Evolutionary conservation across 208 protist genomes (phyloP).

Genomic region (Trypanosoma boissoni): DNA sequence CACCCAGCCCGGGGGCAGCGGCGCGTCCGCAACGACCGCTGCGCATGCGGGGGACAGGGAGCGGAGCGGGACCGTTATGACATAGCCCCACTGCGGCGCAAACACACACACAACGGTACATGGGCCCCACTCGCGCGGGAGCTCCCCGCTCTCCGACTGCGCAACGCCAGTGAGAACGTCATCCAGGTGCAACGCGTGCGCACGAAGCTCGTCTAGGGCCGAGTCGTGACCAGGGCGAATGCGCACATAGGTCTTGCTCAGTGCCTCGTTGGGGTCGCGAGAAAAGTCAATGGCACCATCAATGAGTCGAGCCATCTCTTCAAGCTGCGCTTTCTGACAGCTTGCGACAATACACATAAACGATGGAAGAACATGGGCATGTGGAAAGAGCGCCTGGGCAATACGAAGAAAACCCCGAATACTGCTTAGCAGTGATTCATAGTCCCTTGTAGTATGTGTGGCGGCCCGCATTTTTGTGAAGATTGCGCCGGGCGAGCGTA

Average conservation of each 20-base stretch:
- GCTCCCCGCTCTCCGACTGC: conserved; percentile 8
- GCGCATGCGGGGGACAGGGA: not conserved
- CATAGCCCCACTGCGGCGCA: conserved; percentile 27
- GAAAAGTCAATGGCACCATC: conserved; percentile 18
- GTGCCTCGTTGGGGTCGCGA: conserved; percentile 4
- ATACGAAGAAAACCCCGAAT: conserved; percentile 39
- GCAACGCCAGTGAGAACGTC: conserved; percentile 22
- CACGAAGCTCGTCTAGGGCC: conserved; percentile 28
- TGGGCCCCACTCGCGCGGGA: conserved; percentile 12
- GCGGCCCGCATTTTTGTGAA: conserved; percentile 74
- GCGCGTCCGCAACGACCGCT: not conserved
- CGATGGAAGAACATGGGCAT: conserved; percentile 15
- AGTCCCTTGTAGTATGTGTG: conserved; percentile 48
- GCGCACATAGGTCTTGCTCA: conserved; percentile 23
- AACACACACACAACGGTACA: conserved; percentile 27
- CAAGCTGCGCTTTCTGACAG: conserved; percentile 20
- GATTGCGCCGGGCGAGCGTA: conserved; percentile 44
- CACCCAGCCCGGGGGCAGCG: conserved; percentile 18
- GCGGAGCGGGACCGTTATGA: conserved; percentile 13
- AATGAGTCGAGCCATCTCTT: conserved; percentile 22
- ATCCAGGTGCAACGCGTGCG: conserved; percentile 17
- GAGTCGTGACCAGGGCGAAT: conserved; percentile 30
- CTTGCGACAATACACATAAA: conserved; percentile 31
- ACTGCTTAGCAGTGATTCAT: conserved; percentile 55
- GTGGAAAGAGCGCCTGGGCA: conserved; percentile 15